Base-by-base conservation (phyloP, 495 filamentous ascomycete species). In the Hypoxylon rickii region DNA sequence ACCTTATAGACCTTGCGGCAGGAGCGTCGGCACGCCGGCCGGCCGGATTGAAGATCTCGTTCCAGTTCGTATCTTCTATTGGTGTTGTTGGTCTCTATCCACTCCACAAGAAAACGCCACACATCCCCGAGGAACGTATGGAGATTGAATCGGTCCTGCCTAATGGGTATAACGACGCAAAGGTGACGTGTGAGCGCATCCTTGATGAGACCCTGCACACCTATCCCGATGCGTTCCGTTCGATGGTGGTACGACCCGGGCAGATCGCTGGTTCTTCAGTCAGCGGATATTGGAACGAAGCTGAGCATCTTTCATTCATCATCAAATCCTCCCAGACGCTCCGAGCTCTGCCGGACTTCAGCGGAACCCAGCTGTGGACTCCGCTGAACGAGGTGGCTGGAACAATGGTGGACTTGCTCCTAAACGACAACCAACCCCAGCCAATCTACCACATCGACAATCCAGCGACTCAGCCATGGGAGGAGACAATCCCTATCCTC, bases 51-150 rank as follows among this genome's bases (percentile, higher is more conserved):
- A 72, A 72, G 36, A 29, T 80, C 8, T 57, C 48, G 0, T 82
- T 82, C 51, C 78, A 82, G 53, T 69, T 86, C 18, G 66, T 85
- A 2, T 86, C 82, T 0, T 85, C 82, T 0, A 79, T 85, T 38
- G 71, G 68, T 1, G 66, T 69, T 0, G 78, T 84, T 1, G 79
- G 80, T 0, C 54, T 73, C 19, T 74, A 79, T 37, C 70, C 73
- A 0, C 45, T 74, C 1, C 26, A 46, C 34, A 67, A 19, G 44
- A 40, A 47, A 33, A 64, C 21, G 4, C 70, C 70, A 0, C 39
- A 42, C 1, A 72, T 81, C 0, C 75, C 71, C 0, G 75, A 78
- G 46, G 67, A 71, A 36, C 33, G 66, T 0, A 44, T 70, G 15
- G 15, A 24, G 0, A 64, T 77, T 5, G 64, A 75, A 2, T 67